Evolutionary conservation across 805 yeast species (phyloP).

Genomic region (Suhomyces tanzawaensis): DNA sequence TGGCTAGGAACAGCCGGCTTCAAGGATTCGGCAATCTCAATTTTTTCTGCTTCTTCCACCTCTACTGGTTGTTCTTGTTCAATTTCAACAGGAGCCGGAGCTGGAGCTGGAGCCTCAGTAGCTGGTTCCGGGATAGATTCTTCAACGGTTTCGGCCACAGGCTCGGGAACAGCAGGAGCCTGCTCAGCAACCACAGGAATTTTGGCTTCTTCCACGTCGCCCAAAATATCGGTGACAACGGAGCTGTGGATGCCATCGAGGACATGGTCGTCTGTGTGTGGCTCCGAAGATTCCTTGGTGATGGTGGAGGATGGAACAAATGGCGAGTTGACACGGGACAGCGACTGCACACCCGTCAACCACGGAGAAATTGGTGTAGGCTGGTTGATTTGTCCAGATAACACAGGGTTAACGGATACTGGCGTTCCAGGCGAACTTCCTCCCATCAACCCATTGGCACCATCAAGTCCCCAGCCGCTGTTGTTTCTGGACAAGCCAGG

Average conservation of each 20-base stretch:
- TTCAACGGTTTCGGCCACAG: background rate
- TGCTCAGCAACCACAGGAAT: no score
- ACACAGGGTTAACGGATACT: conserved; percentile 20
- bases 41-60: conserved; percentile 1
- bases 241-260: conserved; percentile 38
- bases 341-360: conserved; percentile 31
- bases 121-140: background rate
- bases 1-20: conserved; percentile 17
- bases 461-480: conserved; percentile 42
- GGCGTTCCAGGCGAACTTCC: conserved; percentile 30
- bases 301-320: conserved; percentile 25
- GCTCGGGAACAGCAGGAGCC: background rate
- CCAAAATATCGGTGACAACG: conserved; percentile 41
- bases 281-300: conserved; percentile 1
- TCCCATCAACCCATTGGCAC: conserved; percentile 15
- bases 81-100: background rate
- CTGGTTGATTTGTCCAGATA: conserved; percentile 25
- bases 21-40: conserved; percentile 10
- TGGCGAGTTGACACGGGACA: conserved; percentile 41
- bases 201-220: conserved; percentile 21
- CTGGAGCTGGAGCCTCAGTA: background rate
- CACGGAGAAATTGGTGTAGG: conserved; percentile 44
- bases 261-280: conserved; percentile 23
- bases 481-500: conserved; percentile 32
- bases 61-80: background rate